Conservation (phyloP, 2,329 filamentous ascomycete species). For the Talaromyces piceae region DNA sequence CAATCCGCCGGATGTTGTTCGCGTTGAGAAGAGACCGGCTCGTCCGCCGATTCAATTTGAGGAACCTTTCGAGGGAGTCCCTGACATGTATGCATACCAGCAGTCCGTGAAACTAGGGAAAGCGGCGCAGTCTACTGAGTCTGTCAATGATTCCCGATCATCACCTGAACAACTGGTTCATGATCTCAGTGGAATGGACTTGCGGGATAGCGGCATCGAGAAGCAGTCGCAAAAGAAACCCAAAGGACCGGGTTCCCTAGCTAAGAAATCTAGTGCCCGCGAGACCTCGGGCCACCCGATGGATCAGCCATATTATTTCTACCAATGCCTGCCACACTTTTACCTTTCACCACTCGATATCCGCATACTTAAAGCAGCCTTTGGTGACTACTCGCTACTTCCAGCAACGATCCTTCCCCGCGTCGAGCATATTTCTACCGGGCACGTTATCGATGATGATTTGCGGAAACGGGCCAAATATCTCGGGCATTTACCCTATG, state of each 20-base stretch:
- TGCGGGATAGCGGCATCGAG: conserved; percentile 13
- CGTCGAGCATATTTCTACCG: conserved; percentile 82
- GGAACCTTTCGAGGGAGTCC: conserved; percentile 34
- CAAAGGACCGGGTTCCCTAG: conserved; percentile 4
- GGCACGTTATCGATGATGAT: conserved; percentile 79
- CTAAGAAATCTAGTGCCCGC: conserved; percentile 14
- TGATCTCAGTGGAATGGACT: conserved; percentile 17
- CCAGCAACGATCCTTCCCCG: conserved; percentile 79
- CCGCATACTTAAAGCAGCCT: conserved; percentile 81
- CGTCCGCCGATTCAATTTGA: conserved; percentile 45
- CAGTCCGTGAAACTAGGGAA: conserved; percentile 41
- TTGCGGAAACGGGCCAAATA: conserved; percentile 80
- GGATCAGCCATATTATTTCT: conserved; percentile 68
- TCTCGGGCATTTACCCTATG: conserved; percentile 74
- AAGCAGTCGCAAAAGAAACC: conserved; percentile 23
- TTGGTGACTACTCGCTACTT: conserved; percentile 73
- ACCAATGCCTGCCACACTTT: conserved; percentile 77
- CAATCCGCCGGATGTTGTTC: conserved; percentile 50
- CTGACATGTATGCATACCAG: conserved; percentile 46
- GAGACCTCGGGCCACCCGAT: conserved; percentile 37
- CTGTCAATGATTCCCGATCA: not conserved
- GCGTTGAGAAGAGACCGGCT: conserved; percentile 44
- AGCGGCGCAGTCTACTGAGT: conserved; percentile 25
- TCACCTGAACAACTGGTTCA: conserved; percentile 18
- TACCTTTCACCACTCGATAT: conserved; percentile 90